Conservation (phyloP, 2,329 filamentous ascomycete species). For the Thielaviopsis ethacetica region DNA sequence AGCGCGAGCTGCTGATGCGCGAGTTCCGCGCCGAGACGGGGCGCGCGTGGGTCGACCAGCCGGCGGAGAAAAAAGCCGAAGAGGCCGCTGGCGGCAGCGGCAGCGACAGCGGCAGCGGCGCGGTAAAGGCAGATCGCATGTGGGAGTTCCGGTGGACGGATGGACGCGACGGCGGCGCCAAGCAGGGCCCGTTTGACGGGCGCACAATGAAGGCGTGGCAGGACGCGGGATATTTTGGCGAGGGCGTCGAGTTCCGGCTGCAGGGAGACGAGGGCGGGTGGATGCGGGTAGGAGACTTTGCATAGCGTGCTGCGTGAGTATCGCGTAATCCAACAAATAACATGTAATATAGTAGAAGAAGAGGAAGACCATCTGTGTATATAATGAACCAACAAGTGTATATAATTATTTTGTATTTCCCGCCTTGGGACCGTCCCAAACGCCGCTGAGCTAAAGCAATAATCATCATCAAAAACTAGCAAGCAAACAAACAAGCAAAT, state of each 20-base stretch:
- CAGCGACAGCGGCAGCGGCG: constrained; percentile 12
- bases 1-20: constrained; percentile 67
- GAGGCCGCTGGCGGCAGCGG: too few species aligned
- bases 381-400: neutral
- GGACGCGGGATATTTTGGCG: constrained; percentile 80
- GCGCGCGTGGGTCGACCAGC: constrained; percentile 57
- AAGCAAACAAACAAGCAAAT: constrained; percentile 5
- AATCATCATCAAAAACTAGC: neutral
- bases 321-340: too few species aligned
- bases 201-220: constrained; percentile 82
- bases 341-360: too few species aligned
- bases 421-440: constrained; percentile 10
- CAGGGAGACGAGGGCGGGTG: constrained; percentile 38
- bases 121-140: constrained; percentile 23
- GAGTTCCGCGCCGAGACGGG: constrained; percentile 76
- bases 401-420: constrained; percentile 12
- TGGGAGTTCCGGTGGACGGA: constrained; percentile 95
- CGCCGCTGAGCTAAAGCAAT: constrained; percentile 10
- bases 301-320: constrained; percentile 19
- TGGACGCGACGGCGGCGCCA: constrained; percentile 59
- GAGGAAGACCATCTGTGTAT: neutral
- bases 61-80: constrained; percentile 16
- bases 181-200: constrained; percentile 77
- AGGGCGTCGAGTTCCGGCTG: constrained; percentile 65
- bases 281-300: constrained; percentile 34